These are phyloP conservation scores for Isatis tinctoria DNA, from an alignment of 345 rosid species.

Conservation along the genomic window DNA sequence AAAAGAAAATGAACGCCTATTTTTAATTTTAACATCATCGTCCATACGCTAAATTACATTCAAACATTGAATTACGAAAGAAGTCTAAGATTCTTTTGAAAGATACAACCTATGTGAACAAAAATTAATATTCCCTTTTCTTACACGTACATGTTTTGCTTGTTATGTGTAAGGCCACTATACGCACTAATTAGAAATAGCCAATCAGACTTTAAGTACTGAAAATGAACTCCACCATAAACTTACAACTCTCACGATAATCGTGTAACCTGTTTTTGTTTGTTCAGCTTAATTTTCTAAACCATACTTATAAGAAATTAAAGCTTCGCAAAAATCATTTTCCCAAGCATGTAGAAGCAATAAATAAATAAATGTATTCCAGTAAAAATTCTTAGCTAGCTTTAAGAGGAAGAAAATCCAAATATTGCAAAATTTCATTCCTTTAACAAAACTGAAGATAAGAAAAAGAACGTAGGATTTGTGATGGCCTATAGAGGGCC, in stretches of 20 bases:
- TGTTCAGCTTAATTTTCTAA: neutral
- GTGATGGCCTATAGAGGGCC: conserved; percentile 47
- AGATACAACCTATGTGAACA: neutral
- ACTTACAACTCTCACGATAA: neutral
- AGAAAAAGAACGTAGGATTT: conserved; percentile 23
- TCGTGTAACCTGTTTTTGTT: conserved; percentile 12
- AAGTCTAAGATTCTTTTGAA: neutral
- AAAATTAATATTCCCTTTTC: neutral
- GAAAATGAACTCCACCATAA: neutral
- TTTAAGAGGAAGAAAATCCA: neutral
- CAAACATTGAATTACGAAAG: conserved; percentile 6
- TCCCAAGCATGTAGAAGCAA: neutral
- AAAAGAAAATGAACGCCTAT: neutral
- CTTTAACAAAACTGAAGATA: neutral
- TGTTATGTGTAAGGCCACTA: neutral
- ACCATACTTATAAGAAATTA: neutral
- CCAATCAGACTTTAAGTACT: neutral
- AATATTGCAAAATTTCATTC: conserved; percentile 1
- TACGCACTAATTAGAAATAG: neutral
- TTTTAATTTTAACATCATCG: neutral
- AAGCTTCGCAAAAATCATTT: neutral
- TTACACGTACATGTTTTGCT: neutral
- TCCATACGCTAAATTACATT: neutral
- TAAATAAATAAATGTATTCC: neutral
- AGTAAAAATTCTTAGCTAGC: neutral